Evolutionary conservation across 345 rosid genomes (phyloP), one percentile per base, ranked within the genome.

Genomic region (Ceriops decandra): DNA sequence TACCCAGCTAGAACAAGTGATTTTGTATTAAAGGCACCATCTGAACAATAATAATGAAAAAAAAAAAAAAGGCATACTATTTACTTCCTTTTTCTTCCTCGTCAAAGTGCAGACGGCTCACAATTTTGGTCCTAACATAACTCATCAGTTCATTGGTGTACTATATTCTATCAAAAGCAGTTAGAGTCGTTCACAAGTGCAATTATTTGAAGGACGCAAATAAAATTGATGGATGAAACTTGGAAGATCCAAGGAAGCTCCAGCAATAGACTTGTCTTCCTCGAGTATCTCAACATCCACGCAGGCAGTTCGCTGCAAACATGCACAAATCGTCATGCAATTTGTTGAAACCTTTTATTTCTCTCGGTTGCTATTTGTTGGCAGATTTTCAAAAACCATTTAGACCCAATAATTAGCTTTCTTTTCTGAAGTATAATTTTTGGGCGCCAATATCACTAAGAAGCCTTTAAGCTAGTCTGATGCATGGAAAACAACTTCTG

Each of bases 251-350:
- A 80, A 63, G 21, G 70, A 62, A 5, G 54, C 64, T n/a, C 70
- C 27, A n/a, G 83, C 83, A 24, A 72, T 72, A 6, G 75, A 72
- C 72, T 69, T 70, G 63, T 68, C 77, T 53, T 69, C 70, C 19
- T 80, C 72, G 42, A 49, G n/a, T 28, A 78, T 73, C 20, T 61
- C 64, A 38, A 47, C 22, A 21, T 72, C 69, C 47, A 1, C 15
- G 46, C 47, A 62, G 17, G 24, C 7, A 26, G 42, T 24, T 19
- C 68, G 75, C 77, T 73, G 63, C 72, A 68, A 57, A 56, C 32
- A 9, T 21, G 20, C 10, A 52, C 30, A 52, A 19, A n/a, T n/a
- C 11, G 11, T 11, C 20, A 63, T 38, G 4, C 33, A 31, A 31
- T 31, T 31, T 8, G 59, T 24, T 56, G 59, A 0, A 36, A 36